Evolutionary conservation across 2,329 filamentous ascomycete genomes (phyloP).

Genomic region (Diplocarpon rosae): DNA sequence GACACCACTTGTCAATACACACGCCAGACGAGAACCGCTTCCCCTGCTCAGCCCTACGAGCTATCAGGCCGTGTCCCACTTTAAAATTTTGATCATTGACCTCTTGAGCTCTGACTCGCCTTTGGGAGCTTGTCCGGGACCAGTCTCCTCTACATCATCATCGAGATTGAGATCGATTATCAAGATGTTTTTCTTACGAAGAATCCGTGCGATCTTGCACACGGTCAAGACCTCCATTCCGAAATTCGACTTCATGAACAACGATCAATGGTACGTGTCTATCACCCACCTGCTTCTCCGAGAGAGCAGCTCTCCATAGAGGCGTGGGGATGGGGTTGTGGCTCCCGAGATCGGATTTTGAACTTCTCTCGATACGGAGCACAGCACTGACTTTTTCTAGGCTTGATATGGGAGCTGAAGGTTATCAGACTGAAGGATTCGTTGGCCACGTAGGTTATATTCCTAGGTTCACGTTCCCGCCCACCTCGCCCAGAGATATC

Average conservation of each 20-base stretch:
- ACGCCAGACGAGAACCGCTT: too few relatives aligned
- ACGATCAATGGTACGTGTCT: conserved; percentile 1
- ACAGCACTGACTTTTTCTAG: background rate
- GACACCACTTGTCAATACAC: too few relatives aligned
- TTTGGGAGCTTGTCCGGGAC: too few relatives aligned
- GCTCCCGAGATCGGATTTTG: background rate
- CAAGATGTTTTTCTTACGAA: conserved; percentile 1
- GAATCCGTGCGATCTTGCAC: conserved; percentile 1
- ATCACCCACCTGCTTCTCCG: background rate
- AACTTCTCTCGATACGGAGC: background rate
- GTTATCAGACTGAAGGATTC: conserved; percentile 4
- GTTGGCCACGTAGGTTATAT: background rate
- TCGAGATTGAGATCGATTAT: background rate
- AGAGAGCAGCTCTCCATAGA: background rate
- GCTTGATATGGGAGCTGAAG: conserved; percentile 1
- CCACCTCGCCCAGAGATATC: background rate
- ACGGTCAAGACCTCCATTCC: background rate
- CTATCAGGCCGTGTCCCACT: too few relatives aligned
- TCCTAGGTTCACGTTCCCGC: background rate
- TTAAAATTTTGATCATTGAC: too few relatives aligned
- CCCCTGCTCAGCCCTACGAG: too few relatives aligned
- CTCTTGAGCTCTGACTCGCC: too few relatives aligned
- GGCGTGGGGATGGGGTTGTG: background rate
- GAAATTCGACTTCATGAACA: conserved; percentile 2
- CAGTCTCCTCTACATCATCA: background rate